Percentiles rank a stretch among this genome's conserved stretches.
Conservation (phyloP, 805 yeast species). For the Starmerella powellii region DNA sequence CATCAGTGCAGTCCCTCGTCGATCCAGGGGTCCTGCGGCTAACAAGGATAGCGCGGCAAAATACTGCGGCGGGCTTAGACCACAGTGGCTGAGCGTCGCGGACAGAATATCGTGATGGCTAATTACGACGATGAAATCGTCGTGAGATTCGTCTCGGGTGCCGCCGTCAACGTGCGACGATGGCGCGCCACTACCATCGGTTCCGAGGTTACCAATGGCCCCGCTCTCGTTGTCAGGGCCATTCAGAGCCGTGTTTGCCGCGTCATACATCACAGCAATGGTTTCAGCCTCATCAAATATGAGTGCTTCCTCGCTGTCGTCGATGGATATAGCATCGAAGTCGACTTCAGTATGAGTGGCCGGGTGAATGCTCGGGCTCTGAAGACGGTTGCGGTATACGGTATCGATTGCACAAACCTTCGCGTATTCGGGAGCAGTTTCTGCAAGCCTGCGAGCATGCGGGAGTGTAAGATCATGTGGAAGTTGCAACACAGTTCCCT, state of each 20-base stretch:
- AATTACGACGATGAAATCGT: constrained; percentile 47
- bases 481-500: constrained; percentile 78
- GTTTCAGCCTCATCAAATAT: constrained; percentile 77
- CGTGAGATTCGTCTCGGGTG: constrained; percentile 38
- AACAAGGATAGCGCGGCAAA: constrained; percentile 55
- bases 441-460: constrained; percentile 71
- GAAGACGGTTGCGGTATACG: constrained; percentile 46
- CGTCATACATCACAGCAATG: constrained; percentile 67
- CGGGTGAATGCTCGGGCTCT: constrained; percentile 43
- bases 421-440: constrained; percentile 38
- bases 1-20: constrained; percentile 44
- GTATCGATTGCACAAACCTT: constrained; percentile 67
- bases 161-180: too few species aligned
- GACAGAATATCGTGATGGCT: constrained; percentile 76
- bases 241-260: constrained; percentile 38
- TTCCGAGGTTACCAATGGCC: too few species aligned
- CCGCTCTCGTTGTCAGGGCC: background rate
- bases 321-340: constrained; percentile 58
- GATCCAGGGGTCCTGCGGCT: constrained; percentile 60
- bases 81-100: constrained; percentile 67
- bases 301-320: constrained; percentile 27
- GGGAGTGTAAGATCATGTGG: constrained; percentile 88
- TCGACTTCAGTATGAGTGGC: constrained; percentile 68
- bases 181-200: too few species aligned
- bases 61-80: constrained; percentile 62